These are phyloP conservation scores for Apiospora aurea DNA, from an alignment of 2,329 filamentous ascomycete genomes.

Conservation along the genomic window DNA sequence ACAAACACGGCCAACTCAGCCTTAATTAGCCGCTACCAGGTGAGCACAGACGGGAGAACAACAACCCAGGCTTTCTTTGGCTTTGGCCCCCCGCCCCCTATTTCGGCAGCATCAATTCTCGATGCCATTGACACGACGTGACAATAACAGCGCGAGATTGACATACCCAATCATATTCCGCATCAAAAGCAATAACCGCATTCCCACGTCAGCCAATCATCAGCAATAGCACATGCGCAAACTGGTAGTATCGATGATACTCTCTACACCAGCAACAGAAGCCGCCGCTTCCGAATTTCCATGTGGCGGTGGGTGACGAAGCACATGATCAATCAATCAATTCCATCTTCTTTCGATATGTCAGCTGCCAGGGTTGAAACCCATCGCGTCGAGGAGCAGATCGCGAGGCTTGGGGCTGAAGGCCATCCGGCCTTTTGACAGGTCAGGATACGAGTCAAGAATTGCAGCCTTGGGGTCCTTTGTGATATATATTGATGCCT, in stretches of 20 bases:
- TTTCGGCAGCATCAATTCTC: background rate
- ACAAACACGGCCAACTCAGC: background rate
- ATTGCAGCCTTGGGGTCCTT: conserved; percentile 12
- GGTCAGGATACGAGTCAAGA: conserved; percentile 8
- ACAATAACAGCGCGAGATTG: background rate
- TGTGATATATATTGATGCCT: conserved; percentile 15
- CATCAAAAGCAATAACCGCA: background rate
- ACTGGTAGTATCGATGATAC: background rate
- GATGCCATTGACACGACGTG: conserved; percentile 3
- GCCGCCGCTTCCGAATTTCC: background rate
- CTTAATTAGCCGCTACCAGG: conserved; percentile 12
- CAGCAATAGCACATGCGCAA: background rate
- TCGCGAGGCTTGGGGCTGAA: conserved; percentile 9
- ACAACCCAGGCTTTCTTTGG: background rate
- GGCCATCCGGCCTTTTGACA: background rate
- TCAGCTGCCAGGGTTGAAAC: background rate
- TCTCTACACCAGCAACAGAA: background rate
- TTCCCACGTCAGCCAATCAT: conserved; percentile 10
- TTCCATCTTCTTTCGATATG: background rate
- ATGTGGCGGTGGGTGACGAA: conserved; percentile 9
- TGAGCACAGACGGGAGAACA: background rate
- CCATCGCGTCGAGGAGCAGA: background rate
- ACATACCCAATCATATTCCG: conserved; percentile 3
- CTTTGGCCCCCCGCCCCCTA: background rate
- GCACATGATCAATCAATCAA: conserved; percentile 7